Evolutionary conservation across 441 rosid genomes (phyloP), one percentile per base, ranked within the genome.

Genomic region (Erodium trifolium): DNA sequence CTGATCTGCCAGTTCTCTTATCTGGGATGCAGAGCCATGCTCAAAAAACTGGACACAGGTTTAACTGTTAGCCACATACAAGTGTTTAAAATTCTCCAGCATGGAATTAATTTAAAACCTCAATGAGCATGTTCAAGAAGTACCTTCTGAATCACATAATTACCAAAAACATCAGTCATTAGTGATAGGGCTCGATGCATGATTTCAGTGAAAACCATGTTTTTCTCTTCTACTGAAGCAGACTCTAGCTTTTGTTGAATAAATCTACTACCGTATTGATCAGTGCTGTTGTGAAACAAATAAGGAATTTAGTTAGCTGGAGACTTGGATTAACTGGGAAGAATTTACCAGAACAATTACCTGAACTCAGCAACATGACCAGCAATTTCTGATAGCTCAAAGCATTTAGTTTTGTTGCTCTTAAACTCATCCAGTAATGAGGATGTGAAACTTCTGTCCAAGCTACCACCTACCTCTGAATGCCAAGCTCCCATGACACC

Each of bases 161-260:
- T 89, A 59, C 95, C 95, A 76, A 89, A 89, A 47, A 89, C 95
- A 81, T 89, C 95, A 31, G 95, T 89, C 95, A 89, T 89, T 53
- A 89, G 74, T 13, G 90, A 72, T 64, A 87, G 84, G 14, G 85
- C 86, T 67, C 79, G 85, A 12, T 92, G 89, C 85, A 85, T 84
- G 29, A 89, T 85, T 77, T 89, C 95, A 72, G 70, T 72, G 70
- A 85, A 89, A 68, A 89, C 86, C 87, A 87, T 85, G 79, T 79
- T 77, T 71, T 83, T 89, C 80, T 89, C 95, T 45, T 82, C 90
- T 5, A 69, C 29, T 4, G 87, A 80, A 19, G 92, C 90, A 71
- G 86, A 85, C 81, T 89, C 95, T 37, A 89, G 92, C 79, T 85
- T 87, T 75, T 89, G 95, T 70, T 89, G 95, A 73, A 89, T 89